phyloP scores from a whole-genome alignment of 139 green algal genomes.

The Diplosphaera chodatii region DNA sequence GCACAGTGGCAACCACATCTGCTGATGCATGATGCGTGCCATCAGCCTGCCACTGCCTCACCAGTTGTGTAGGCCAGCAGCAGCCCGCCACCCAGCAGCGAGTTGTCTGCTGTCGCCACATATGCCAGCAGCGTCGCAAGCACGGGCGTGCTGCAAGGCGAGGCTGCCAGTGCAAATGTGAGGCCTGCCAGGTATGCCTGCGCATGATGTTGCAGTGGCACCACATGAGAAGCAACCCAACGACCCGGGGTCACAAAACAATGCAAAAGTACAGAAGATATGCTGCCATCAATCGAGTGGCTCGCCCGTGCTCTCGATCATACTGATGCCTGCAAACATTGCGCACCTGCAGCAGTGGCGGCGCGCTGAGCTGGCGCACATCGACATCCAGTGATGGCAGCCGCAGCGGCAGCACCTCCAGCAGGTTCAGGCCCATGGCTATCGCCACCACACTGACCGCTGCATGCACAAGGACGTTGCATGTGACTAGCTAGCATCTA shows the following conservation, averaged over 20 bases:
- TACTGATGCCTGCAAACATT: too few species aligned
- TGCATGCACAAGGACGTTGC: constrained; percentile 12
- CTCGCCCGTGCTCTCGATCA: too few species aligned
- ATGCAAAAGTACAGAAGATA: too few species aligned
- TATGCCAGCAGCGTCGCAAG: constrained; percentile 92
- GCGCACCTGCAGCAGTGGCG: constrained; percentile 21
- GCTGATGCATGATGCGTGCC: too few species aligned
- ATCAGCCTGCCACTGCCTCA: too few species aligned
- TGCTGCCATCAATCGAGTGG: too few species aligned
- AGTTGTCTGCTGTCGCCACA: constrained; percentile 61
- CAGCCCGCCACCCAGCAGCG: constrained; percentile 58
- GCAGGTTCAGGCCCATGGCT: constrained; percentile 90
- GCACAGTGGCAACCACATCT: too few species aligned
- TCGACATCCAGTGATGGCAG: constrained; percentile 82
- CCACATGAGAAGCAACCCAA: too few species aligned
- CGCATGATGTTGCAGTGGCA: too few species aligned
- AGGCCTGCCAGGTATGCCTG: constrained; percentile 85
- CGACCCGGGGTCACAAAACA: too few species aligned
- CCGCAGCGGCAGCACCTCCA: constrained; percentile 73
- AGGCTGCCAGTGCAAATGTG: constrained; percentile 92
- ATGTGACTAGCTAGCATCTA: too few species aligned
- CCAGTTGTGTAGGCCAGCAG: constrained; percentile 88
- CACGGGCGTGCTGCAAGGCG: constrained; percentile 91
- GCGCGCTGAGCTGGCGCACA: constrained; percentile 31
- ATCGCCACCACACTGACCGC: constrained; percentile 69